Evolutionary conservation across 2,329 filamentous ascomycete species (phyloP), one percentile per base, ranked within the genome.

Genomic region (Epichloe gansuensis): DNA sequence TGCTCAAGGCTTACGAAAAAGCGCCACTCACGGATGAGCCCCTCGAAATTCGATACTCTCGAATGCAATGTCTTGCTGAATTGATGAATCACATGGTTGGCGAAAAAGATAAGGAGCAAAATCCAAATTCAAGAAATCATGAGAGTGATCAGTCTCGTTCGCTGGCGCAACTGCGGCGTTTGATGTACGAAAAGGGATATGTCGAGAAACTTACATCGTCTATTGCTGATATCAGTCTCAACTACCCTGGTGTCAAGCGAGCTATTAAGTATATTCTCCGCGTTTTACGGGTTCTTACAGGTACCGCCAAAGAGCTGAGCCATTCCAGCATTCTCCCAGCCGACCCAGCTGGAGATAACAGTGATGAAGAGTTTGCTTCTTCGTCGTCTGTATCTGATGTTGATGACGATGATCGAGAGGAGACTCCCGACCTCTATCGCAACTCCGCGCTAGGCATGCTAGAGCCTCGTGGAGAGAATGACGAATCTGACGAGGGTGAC

Each of bases 171-270:
- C 79, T 98, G 59, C 85, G 88, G 37, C 88, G 90, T 59, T 82
- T 96, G 55, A 98, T 98, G 93, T 97, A 95, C 62, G 93, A 98
- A 70, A 98, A 97, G 72, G 90, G 94, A 52, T 95, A 93, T 65
- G 84, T 97, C 56, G 81, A 87, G 25, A 86, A 91, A 47, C 72
- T 98, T 54, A 97, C 93, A 2, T 81, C 84, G 12, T 95, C 94
- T 1, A 91, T 98, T 60, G 89, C 93, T 17, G 94, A 98, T 62
- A 86, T 98, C 55, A 93, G 96, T 65, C 80, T 98, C 56, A 95
- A 94, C 60, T 96, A 94, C 68, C 91, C 91, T 0, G 86, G 88
- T 28, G 88, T 94, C 15, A 95, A 95, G 72, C 83, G 91, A 46
- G 91, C 91, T 13, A 89, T 98, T 62, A 98, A 97, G 71, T 94